Conservation (phyloP, 1,139 yeast genomes). For the Debaryomyces coudertii region DNA sequence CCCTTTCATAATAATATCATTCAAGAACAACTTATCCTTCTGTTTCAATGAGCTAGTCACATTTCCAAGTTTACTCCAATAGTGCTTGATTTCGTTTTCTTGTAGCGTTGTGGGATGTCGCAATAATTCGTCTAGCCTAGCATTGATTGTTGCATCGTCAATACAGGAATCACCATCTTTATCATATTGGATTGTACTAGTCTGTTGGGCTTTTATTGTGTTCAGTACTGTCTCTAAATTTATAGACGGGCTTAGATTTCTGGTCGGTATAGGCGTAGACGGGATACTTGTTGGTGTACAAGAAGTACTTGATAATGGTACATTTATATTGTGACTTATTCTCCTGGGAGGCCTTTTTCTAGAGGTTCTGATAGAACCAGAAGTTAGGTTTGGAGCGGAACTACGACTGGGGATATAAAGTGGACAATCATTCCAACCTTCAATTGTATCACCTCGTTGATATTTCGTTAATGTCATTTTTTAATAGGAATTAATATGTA, state of each 20-base stretch:
- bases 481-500: conserved; percentile 3
- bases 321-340: conserved; percentile 12
- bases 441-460: conserved; percentile 45
- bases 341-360: conserved; percentile 14
- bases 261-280: not conserved
- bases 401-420: conserved; percentile 14
- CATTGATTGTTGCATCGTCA: conserved; percentile 6
- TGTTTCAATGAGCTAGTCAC: not conserved
- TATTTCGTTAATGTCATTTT: conserved; percentile 38
- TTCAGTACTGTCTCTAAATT: conserved; percentile 2
- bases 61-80: conserved; percentile 2
- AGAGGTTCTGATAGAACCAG: conserved; percentile 10
- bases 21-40: conserved; percentile 23
- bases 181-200: not conserved
- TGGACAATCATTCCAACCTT: conserved; percentile 56
- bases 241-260: conserved; percentile 6
- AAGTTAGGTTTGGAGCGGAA: conserved; percentile 6
- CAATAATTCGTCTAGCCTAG: conserved; percentile 3
- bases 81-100: conserved; percentile 5
- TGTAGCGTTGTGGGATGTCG: conserved; percentile 3
- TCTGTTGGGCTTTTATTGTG: not conserved
- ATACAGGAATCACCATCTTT: not conserved
- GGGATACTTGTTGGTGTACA: conserved; percentile 1
- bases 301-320: not conserved
- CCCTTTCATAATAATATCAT: conserved; percentile 13